Conservation (phyloP, 805 yeast species). For the Myxozyma vanderwaltii region DNA sequence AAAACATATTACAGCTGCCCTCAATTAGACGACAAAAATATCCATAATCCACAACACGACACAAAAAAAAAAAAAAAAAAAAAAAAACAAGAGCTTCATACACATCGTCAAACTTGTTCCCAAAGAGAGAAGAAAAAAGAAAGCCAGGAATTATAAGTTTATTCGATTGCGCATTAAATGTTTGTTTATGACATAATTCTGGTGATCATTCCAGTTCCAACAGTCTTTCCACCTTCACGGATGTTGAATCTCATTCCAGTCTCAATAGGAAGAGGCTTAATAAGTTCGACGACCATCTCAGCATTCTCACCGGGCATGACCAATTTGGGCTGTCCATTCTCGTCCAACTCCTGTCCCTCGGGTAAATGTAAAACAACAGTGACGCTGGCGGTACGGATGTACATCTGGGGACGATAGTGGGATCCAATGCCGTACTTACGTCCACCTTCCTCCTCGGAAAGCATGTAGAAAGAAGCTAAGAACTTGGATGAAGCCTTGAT, state of each 20-base stretch:
- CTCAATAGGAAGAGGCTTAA: slow-evolving; percentile 91
- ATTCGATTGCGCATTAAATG: too few relatives aligned
- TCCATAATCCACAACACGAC: too few relatives aligned
- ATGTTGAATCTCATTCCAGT: slow-evolving; percentile 97
- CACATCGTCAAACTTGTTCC: too few relatives aligned
- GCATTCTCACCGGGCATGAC: slow-evolving; percentile 98
- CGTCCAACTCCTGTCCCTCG: slow-evolving; percentile 45
- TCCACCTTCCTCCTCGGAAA: slow-evolving; percentile 98
- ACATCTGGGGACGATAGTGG: slow-evolving; percentile 97
- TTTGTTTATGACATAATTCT: slow-evolving; percentile 68
- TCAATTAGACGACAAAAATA: too few relatives aligned
- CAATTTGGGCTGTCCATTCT: slow-evolving; percentile 41
- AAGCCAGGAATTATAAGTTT: too few relatives aligned
- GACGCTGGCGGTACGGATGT: slow-evolving; percentile 94
- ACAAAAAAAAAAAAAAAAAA: too few relatives aligned
- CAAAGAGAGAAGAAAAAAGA: too few relatives aligned
- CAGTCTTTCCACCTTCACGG: slow-evolving; percentile 99
- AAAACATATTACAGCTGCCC: too few relatives aligned
- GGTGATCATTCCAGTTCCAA: slow-evolving; percentile 97
- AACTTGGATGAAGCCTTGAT: slow-evolving; percentile 91
- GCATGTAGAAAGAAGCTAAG: slow-evolving; percentile 88
- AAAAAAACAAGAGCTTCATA: too few relatives aligned
- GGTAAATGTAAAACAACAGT: slow-evolving; percentile 91
- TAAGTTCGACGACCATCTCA: slow-evolving; percentile 90
- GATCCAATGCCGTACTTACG: slow-evolving; percentile 97